These are phyloP conservation scores for Triadica sebifera DNA, from an alignment of 345 rosid genomes.

Conservation along the genomic window DNA sequence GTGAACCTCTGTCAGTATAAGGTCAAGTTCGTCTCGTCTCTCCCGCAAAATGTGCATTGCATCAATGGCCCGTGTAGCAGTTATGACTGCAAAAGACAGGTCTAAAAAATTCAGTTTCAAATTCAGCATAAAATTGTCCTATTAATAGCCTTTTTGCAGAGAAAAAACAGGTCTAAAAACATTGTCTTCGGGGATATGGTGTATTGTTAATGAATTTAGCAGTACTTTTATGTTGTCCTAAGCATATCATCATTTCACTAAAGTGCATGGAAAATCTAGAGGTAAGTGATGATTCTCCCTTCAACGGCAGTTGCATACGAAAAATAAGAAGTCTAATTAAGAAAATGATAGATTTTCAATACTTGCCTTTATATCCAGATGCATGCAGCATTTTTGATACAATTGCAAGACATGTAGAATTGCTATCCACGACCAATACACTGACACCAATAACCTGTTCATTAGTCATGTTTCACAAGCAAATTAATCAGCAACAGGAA, in stretches of 20 bases:
- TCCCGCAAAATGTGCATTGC: constrained; percentile 36
- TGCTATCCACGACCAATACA: constrained; percentile 42
- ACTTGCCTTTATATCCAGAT: constrained; percentile 44
- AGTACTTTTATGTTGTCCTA: no score
- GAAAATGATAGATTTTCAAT: background rate
- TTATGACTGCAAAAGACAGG: constrained; percentile 33
- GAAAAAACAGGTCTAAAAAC: background rate
- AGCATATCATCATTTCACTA: no score
- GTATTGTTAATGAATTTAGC: no score
- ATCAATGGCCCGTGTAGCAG: constrained; percentile 39
- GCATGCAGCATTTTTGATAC: constrained; percentile 38
- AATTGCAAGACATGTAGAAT: constrained; percentile 38
- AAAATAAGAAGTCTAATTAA: background rate
- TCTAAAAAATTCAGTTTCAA: background rate
- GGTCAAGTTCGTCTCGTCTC: constrained; percentile 32
- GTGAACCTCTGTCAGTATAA: constrained; percentile 44
- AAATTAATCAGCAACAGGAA: background rate
- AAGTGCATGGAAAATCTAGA: no score
- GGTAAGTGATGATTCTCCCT: no score
- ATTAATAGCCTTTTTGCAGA: background rate
- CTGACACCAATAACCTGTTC: constrained; percentile 26
- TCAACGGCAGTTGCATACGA: no score
- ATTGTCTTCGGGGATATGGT: background rate
- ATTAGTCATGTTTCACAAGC: constrained; percentile 21
- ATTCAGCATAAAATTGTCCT: background rate